Conservation (phyloP, 176 grass and related monocot species). For the Rhynchospora pubera region DNA sequence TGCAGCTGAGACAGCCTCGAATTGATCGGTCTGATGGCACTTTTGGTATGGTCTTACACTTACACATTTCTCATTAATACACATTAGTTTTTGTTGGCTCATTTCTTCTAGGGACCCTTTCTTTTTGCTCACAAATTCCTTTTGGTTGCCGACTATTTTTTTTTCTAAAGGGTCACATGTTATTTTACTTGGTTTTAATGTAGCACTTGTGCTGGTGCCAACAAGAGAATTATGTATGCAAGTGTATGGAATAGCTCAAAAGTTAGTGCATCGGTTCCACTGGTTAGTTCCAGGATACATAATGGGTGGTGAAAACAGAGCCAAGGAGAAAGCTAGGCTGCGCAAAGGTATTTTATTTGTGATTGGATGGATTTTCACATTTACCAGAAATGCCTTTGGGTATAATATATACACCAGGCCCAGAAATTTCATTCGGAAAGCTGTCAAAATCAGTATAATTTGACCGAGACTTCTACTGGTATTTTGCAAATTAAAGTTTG, state of each 20-base stretch:
- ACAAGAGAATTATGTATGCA: slow-evolving; percentile 89
- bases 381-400: neutral
- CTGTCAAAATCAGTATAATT: neutral
- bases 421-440: neutral
- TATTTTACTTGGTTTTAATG: slow-evolving; percentile 15
- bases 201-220: slow-evolving; percentile 94
- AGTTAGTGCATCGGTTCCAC: slow-evolving; percentile 84
- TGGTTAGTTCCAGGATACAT: slow-evolving; percentile 95
- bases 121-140: neutral
- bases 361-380: neutral
- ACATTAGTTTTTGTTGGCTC: neutral
- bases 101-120: neutral
- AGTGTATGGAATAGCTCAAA: slow-evolving; percentile 76
- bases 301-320: slow-evolving; percentile 85
- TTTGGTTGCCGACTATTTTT: neutral
- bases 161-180: neutral
- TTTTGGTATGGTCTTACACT: slow-evolving; percentile 44
- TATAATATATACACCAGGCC: neutral
- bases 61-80: neutral
- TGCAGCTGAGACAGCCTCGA: slow-evolving; percentile 80
- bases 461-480: neutral
- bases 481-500: neutral
- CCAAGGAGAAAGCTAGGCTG: slow-evolving; percentile 89
- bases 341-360: slow-evolving; percentile 63
- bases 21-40: slow-evolving; percentile 74